phyloP scores from a whole-genome alignment of 2,329 filamentous ascomycete genomes.

The Penicillium olsonii region DNA sequence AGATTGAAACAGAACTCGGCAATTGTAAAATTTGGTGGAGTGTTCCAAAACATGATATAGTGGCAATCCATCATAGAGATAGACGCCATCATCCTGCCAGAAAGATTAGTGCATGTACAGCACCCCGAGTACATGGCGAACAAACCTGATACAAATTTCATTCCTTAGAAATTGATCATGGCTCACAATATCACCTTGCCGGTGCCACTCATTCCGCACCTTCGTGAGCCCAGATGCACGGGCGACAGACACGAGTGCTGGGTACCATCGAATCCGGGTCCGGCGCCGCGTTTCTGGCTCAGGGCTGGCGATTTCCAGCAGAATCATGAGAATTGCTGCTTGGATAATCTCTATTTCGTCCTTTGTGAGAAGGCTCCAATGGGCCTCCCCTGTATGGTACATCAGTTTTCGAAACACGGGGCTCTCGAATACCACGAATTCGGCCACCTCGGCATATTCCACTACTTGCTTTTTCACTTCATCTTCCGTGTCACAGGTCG shows the following conservation, averaged over 20 bases:
- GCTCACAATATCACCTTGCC: neutral
- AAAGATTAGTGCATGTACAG: neutral
- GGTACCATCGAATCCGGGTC: constrained; percentile 16
- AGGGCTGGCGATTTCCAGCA: constrained; percentile 14
- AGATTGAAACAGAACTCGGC: constrained; percentile 15
- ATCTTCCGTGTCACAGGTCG: neutral
- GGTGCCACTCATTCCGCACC: constrained; percentile 14
- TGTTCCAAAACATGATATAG: constrained; percentile 18
- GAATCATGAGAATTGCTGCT: constrained; percentile 12
- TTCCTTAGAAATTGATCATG: neutral
- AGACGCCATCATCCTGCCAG: constrained; percentile 14
- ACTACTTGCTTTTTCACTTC: neutral
- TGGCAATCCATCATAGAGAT: constrained; percentile 19
- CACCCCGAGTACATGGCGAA: neutral
- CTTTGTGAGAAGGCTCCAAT: constrained; percentile 6
- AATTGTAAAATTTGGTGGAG: constrained; percentile 5
- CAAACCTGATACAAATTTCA: neutral
- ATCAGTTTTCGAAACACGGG: neutral
- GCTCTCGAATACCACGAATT: neutral
- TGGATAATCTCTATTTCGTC: constrained; percentile 12
- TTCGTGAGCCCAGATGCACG: constrained; percentile 5
- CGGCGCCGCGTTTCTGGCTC: constrained; percentile 9
- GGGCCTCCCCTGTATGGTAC: neutral
- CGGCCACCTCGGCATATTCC: neutral
- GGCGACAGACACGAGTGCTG: constrained; percentile 15